phyloP scores from a whole-genome alignment of 139 green algal genomes.

The Chlamydomonas eustigma region DNA sequence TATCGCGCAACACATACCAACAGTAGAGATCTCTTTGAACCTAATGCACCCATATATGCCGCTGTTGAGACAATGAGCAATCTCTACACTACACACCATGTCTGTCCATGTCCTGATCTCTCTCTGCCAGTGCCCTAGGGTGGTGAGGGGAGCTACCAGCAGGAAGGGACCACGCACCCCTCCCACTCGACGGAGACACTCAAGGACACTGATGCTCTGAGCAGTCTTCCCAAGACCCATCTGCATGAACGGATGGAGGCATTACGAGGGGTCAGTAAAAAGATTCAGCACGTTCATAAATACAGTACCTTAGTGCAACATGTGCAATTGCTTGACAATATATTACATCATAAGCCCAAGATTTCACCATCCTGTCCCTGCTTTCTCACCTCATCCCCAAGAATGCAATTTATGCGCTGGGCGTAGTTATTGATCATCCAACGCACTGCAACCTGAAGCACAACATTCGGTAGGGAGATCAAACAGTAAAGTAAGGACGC shows the following conservation, averaged over 20 bases:
- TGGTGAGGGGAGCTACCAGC: conserved; percentile 89
- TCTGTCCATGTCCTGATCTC: conserved; percentile 88
- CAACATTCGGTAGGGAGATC: background rate
- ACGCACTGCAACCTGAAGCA: conserved; percentile 33
- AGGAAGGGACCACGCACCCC: conserved; percentile 73
- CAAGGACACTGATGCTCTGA: conserved; percentile 72
- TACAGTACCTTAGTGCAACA: too few species aligned
- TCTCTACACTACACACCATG: conserved; percentile 67
- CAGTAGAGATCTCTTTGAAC: too few species aligned
- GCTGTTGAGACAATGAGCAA: too few species aligned
- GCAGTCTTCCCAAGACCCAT: conserved; percentile 94
- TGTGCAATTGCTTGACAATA: too few species aligned
- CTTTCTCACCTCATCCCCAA: conserved; percentile 86
- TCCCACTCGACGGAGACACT: conserved; percentile 55
- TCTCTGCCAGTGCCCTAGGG: conserved; percentile 88
- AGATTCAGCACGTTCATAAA: too few species aligned
- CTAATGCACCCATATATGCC: too few species aligned
- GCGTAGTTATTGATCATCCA: conserved; percentile 78
- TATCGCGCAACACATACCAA: too few species aligned
- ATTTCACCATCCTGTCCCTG: too few species aligned
- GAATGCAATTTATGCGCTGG: conserved; percentile 66
- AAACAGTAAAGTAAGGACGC: background rate
- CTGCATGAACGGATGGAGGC: conserved; percentile 31
- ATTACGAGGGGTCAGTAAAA: background rate
- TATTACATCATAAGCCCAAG: too few species aligned